Evolutionary conservation across 306 rosid species (phyloP).

Genomic region (Trichosanthes truncata): DNA sequence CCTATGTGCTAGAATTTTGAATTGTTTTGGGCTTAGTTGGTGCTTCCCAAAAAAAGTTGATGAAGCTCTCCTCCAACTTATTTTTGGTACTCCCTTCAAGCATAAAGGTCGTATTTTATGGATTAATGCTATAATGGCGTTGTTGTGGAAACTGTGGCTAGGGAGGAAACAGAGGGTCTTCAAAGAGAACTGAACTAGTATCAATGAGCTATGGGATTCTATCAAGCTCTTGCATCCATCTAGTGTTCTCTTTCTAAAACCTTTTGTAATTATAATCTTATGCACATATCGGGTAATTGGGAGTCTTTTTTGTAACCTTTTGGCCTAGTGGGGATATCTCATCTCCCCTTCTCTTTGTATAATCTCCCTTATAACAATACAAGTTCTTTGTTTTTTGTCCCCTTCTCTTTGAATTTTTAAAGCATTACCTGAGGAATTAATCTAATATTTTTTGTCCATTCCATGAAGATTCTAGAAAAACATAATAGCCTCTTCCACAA

Average conservation of each 20-base stretch:
- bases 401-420: no score
- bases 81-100: no score
- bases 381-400: no score
- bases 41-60: no score
- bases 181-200: not conserved
- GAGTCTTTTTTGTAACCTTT: not conserved
- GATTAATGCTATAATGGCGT: not conserved
- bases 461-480: not conserved
- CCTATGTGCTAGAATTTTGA: no score
- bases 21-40: no score
- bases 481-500: not conserved
- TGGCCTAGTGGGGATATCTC: not conserved
- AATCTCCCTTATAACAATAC: no score
- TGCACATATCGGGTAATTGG: not conserved
- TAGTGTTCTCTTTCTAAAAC: not conserved
- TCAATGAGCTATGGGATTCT: not conserved
- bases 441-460: not conserved
- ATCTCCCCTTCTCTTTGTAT: no score
- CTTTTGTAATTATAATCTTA: not conserved
- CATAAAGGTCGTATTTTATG: no score
- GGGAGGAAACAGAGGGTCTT: not conserved
- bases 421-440: not conserved
- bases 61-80: not conserved
- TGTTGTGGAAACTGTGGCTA: not conserved
- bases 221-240: not conserved